Evolutionary conservation across 1,139 yeast genomes (phyloP), one percentile per base, ranked within the genome.

Genomic region (Candida freyschussii): DNA sequence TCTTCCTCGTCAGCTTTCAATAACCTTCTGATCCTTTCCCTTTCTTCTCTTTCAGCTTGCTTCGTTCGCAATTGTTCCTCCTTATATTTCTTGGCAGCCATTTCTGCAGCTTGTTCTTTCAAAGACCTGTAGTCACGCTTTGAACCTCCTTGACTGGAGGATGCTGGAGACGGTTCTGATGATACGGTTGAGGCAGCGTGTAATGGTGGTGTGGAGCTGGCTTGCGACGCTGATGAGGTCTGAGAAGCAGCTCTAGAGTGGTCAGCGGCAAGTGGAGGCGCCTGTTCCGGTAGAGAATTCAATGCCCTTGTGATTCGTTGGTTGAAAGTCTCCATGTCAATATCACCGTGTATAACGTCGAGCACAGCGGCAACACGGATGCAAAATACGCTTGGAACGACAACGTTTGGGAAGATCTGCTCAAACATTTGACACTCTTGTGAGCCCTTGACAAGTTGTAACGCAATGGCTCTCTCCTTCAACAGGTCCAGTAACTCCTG

Each of bases 1-100:
- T 77, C 82, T 27, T 61, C 62, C 32, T 67, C 60, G 47, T 78
- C 85, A 2, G 69, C 64, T 38, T 67, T 61, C 33, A 76, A 50
- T 15, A 77, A 56, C 21, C 63, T 61, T 33, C 74, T 53, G 13
- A 79, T 67, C n/a, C 84, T 61, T 30, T 68, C 66, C 26, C 69
- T 67, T 42, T 79, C 87, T 32, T 67, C 69, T 13, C 44, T 52
- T 13, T 67, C 75, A 10, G 47, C 44, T 33, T 51, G 53, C 26
- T 53, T 56, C 33, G 63, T 65, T 33, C 58, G 62, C 18, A 56
- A 46, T 12, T 65, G 59, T 37, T 65, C 61, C 33, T 64, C 65
- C 34, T 65, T 66, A 46, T 72, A 67, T 31, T 54, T 55, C 21
- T 47, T 44, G 7, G 67, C 63, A 2, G 64, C 53, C 2, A 56